Evolutionary conservation across 164 flowering plant genomes (phyloP).

Genomic region (Sextonia rubra): DNA sequence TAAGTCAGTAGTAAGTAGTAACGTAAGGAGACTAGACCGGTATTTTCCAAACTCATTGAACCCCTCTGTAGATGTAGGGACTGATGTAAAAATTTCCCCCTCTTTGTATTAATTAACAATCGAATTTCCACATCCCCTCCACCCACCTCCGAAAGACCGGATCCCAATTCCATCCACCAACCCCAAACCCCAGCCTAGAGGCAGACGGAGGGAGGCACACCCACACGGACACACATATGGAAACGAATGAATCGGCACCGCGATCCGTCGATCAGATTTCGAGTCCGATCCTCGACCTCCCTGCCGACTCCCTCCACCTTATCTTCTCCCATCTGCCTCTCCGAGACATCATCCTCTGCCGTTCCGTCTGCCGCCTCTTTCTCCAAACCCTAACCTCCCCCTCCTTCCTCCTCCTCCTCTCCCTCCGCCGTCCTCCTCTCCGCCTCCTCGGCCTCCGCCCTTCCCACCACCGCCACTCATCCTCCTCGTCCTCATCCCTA

Average conservation of each 20-base stretch:
- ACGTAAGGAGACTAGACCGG: too few relatives aligned
- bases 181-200: too few relatives aligned
- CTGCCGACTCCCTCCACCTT: slow-evolving; percentile 68
- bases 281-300: slow-evolving; percentile 44
- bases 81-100: too few relatives aligned
- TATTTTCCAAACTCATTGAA: too few relatives aligned
- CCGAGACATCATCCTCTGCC: slow-evolving; percentile 59
- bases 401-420: slow-evolving; percentile 34
- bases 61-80: too few relatives aligned
- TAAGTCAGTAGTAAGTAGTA: too few relatives aligned
- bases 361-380: slow-evolving; percentile 62
- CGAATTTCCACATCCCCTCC: too few relatives aligned
- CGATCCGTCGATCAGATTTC: neutral
- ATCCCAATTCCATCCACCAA: too few relatives aligned
- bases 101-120: too few relatives aligned
- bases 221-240: neutral
- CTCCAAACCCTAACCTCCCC: slow-evolving; percentile 47
- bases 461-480: slow-evolving; percentile 50
- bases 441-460: slow-evolving; percentile 21
- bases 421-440: too few relatives aligned
- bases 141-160: too few relatives aligned
- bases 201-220: neutral
- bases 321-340: slow-evolving; percentile 72
- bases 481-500: slow-evolving; percentile 38
- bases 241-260: neutral